Conservation (phyloP, 176 grass and related monocot species). For the Zea mays region Zm-B73-REFERENCE-NAM-5.0 NC_050098.1:177475501-177476000, state of each 20-base stretch:
- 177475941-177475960: not conserved
- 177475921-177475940: constrained; percentile 2
- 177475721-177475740: constrained; percentile 30
- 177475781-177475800: constrained; percentile 25
- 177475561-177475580: constrained; percentile 65
- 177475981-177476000: not conserved
- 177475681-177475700: constrained; percentile 73
- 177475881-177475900: constrained; percentile 35
- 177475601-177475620: constrained; percentile 30
- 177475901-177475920: constrained; percentile 21
- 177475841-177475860: not conserved
- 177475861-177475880: not conserved
- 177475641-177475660: constrained; percentile 65
- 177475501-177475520: constrained; percentile 26
- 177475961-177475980: too few species aligned
- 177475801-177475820: constrained; percentile 23
- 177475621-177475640: constrained; percentile 62
- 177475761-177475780: not conserved
- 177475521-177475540: constrained; percentile 65
- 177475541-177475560: constrained; percentile 68
- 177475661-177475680: constrained; percentile 70
- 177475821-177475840: not conserved
- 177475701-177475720: constrained; percentile 67
- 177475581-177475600: constrained; percentile 39
- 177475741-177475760: not conserved